A percentile compares a stretch with the other conserved stretches of the same genome.
Evolutionary conservation across 164 flowering plant genomes (phyloP).

Genomic region (Hamamelis virginiana): DNA sequence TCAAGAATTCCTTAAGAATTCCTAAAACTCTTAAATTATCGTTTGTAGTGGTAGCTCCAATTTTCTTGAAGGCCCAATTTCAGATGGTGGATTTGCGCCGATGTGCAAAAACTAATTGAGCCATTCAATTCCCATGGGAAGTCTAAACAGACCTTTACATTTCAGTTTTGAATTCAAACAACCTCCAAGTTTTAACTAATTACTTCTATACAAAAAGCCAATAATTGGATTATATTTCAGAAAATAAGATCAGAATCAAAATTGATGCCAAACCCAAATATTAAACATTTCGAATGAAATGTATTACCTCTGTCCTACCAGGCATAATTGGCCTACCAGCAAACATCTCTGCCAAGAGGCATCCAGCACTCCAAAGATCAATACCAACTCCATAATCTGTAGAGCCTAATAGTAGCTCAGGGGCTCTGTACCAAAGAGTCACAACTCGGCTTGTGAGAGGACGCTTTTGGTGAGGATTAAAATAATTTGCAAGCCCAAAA

Average conservation of each 20-base stretch:
- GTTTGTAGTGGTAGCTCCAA: too few relatives aligned
- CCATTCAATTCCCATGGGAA: too few relatives aligned
- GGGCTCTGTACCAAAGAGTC: slow-evolving; percentile 62
- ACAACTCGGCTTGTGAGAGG: slow-evolving; percentile 55
- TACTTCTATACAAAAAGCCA: too few relatives aligned
- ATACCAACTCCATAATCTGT: slow-evolving; percentile 56
- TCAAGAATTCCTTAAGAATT: too few relatives aligned
- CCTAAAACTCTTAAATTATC: too few relatives aligned
- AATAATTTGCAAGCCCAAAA: slow-evolving; percentile 54
- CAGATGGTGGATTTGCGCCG: too few relatives aligned
- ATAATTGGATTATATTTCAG: too few relatives aligned
- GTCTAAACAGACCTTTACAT: too few relatives aligned
- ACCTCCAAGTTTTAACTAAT: too few relatives aligned
- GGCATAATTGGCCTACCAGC: slow-evolving; percentile 50
- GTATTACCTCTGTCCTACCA: slow-evolving; percentile 49
- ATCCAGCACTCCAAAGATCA: slow-evolving; percentile 68
- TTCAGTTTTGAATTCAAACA: background rate
- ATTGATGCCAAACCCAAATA: background rate
- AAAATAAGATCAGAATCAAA: background rate
- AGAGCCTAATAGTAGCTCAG: slow-evolving; percentile 49
- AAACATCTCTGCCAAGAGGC: slow-evolving; percentile 63
- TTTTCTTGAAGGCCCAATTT: too few relatives aligned
- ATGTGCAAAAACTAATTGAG: too few relatives aligned
- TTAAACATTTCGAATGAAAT: background rate
- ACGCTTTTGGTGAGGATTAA: slow-evolving; percentile 21